phyloP scores from a whole-genome alignment of 1,139 yeast genomes.

The Saccharomyces pastorianus region DNA sequence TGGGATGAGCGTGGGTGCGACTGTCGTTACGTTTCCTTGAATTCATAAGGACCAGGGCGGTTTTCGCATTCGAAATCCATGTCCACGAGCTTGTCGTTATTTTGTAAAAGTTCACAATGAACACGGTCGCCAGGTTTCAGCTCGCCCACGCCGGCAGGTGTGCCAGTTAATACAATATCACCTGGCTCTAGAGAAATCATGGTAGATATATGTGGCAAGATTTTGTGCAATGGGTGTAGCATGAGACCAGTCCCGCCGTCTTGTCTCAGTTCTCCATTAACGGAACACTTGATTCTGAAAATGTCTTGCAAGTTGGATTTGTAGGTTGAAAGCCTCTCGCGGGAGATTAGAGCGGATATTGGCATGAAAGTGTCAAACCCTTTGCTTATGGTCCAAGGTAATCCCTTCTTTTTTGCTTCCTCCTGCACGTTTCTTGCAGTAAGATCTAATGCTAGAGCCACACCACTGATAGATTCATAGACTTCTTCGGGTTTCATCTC shows the following conservation, averaged over 20 bases:
- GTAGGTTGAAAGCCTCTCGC: constrained; percentile 60
- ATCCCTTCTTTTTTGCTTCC: constrained; percentile 86
- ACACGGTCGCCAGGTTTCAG: constrained; percentile 71
- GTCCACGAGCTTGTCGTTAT: constrained; percentile 48
- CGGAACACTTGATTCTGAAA: constrained; percentile 45
- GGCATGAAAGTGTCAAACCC: constrained; percentile 96
- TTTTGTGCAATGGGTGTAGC: constrained; percentile 80
- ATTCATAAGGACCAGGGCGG: constrained; percentile 77
- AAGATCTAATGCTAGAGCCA: constrained; percentile 82
- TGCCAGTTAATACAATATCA: constrained; percentile 86
- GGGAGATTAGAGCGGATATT: constrained; percentile 61
- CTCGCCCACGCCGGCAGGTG: constrained; percentile 93
- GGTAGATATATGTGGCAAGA: constrained; percentile 71
- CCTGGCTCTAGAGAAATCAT: constrained; percentile 89
- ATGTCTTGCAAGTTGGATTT: constrained; percentile 41
- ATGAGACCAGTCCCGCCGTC: constrained; percentile 72
- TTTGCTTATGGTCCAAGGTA: constrained; percentile 95
- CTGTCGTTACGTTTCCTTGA: constrained; percentile 39
- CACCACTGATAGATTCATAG: constrained; percentile 69
- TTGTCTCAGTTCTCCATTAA: constrained; percentile 68
- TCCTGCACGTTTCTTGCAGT: constrained; percentile 95
- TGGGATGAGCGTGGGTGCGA: not conserved
- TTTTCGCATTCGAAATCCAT: constrained; percentile 49
- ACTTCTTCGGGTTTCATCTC: constrained; percentile 60
- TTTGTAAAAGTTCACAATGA: constrained; percentile 50